Conservation (phyloP, 345 rosid genomes). For the Angophora floribunda region DNA sequence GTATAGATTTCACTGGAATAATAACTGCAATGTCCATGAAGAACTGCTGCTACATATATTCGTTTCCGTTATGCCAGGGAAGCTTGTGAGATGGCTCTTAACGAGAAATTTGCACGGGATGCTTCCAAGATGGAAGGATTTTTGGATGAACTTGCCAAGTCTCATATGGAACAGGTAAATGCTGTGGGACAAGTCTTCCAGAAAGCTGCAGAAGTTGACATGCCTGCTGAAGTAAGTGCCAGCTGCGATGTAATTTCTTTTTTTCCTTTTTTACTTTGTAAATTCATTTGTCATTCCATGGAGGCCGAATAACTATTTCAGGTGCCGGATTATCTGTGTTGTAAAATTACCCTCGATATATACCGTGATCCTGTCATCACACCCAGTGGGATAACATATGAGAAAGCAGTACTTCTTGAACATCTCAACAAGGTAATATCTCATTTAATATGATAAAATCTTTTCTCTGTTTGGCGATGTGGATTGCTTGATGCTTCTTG, state of each 20-base stretch:
- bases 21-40: not conserved
- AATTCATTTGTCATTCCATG: not conserved
- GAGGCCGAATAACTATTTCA: slow-evolving; percentile 4
- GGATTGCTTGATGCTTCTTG: not conserved
- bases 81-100: slow-evolving; percentile 73
- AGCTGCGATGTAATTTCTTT: not conserved
- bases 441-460: not conserved
- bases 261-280: not conserved
- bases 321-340: slow-evolving; percentile 91
- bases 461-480: not conserved
- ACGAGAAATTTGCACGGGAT: slow-evolving; percentile 43
- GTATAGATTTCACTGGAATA: not conserved
- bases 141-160: slow-evolving; percentile 23
- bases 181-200: slow-evolving; percentile 48
- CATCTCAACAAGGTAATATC: slow-evolving; percentile 63
- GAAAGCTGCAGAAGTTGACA: slow-evolving; percentile 63
- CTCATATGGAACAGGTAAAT: slow-evolving; percentile 32
- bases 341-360: slow-evolving; percentile 84
- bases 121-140: slow-evolving; percentile 43
- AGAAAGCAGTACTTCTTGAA: slow-evolving; percentile 79
- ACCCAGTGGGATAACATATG: slow-evolving; percentile 85
- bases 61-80: slow-evolving; percentile 37
- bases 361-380: slow-evolving; percentile 84
- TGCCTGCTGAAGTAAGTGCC: slow-evolving; percentile 44
- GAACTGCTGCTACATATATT: not conserved